Evolutionary conservation across 2,329 filamentous ascomycete genomes (phyloP), one percentile per base, ranked within the genome.

Genomic region (Fusarium sp.): DNA sequence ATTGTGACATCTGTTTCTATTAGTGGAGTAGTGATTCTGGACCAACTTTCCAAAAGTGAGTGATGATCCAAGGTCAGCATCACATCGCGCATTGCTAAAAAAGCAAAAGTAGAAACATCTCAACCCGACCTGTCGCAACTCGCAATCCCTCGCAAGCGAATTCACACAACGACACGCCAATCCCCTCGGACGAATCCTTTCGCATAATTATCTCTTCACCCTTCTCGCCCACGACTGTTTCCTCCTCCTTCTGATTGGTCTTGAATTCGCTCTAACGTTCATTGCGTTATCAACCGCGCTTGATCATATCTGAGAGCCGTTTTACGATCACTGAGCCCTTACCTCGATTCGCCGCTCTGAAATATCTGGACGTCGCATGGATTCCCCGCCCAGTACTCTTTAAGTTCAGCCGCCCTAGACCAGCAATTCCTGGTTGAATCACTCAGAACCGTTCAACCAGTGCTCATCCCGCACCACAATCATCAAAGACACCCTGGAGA

Each of bases 51-150:
- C 20, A 60, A 59, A 57, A 73, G 72, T 74, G 68, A 74, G 72
- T 72, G 55, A 62, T 57, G 49, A 63, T 50, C 56, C 42, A 70
- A 62, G 72, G 53, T 53, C 46, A 74, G 56, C 55, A 69, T 68
- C 52, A 72, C 72, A 67, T 74, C 55, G 65, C 68, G 66, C 66
- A 56, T 66, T 64, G 65, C 71, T 70, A 75, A 75, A 75, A 73
- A 70, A 73, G 59, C 59, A 64, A 50, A 64, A 68, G 53, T 57
- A 75, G 70, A 75, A 63, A 60, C 56, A 69, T 73, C 62, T 46
- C 65, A 68, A 68, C 52, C 48, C 70, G 68, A 68, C 73, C 69
- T 64, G 50, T 65, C 64, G 65, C 59, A 70, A 65, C 67, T 55
- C 26, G 62, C 44, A 63, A 67, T 28, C 26, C 47, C 15, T 52